Evolutionary conservation across 2,329 filamentous ascomycete species (phyloP), one percentile per base, ranked within the genome.

Genomic region (Thermochaetoides dissita): DNA sequence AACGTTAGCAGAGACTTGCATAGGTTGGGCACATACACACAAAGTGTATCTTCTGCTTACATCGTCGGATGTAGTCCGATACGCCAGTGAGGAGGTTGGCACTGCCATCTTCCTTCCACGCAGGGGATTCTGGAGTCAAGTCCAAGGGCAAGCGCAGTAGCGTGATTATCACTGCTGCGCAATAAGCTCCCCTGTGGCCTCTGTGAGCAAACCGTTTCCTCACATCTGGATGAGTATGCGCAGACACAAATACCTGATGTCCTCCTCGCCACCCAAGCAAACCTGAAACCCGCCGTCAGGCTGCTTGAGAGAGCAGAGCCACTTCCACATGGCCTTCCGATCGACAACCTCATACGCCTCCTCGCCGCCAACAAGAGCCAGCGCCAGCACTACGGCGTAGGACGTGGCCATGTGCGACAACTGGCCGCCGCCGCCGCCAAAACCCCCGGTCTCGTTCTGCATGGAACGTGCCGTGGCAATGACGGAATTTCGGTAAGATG

Each of bases 381-480:
- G 68, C 37, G 83, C 77, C 45, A 98, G 72, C 12, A 94, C 65
- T 34, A 81, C 74, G 38, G 88, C 87, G 68, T 96, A 98, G 1
- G 84, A 86, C 37, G 84, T 81, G 44, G 91, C 91, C 51, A 91
- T 73, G 62, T 98, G 91, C 41, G 85, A 87, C 51, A 76, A 71
- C 58, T 96, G 91, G 29, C 89, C 87, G 59, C 87, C 82, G n/a
- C 91, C 88, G 49, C 89, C 91, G 40, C 87, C 91, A 59, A 94
- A 94, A 2, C 91, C 91, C 39, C 91, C 91, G 10, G 69, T 70
- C 17, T 68, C 60, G 60, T 95, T 93, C 63, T 96, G 91, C 63
- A 89, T 79, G 36, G 84, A 76, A 38, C 70, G 71, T 39, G 91
- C 79, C 6, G 88, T 95, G 46, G 78, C 73, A 39, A 84, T 65